phyloP scores from a whole-genome alignment of 495 filamentous ascomycete species.

The Hyaloscypha hepaticicola region DNA sequence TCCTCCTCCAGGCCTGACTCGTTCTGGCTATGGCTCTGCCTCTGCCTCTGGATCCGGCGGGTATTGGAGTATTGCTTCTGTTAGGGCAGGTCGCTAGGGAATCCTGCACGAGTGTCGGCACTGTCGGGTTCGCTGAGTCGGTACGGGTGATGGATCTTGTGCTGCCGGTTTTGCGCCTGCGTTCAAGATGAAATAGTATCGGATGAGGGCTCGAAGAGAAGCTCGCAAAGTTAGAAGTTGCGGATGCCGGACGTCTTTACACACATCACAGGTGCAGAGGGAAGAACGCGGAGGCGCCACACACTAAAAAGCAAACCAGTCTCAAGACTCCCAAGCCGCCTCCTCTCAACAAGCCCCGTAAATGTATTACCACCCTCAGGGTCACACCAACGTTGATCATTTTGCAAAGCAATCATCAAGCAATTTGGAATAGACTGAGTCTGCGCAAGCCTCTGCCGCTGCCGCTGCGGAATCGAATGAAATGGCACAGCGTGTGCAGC shows the following conservation, averaged over 20 bases:
- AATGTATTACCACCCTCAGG: background rate
- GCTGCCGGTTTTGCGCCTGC: background rate
- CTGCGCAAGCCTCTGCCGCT: background rate
- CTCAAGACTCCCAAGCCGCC: background rate
- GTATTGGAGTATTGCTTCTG: background rate
- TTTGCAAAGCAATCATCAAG: background rate
- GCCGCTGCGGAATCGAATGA: background rate
- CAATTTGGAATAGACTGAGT: background rate
- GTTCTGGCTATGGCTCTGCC: background rate
- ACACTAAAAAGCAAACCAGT: slow-evolving; percentile 1
- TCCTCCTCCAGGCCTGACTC: background rate
- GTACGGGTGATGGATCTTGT: background rate
- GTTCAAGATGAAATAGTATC: slow-evolving; percentile 4
- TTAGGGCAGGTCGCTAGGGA: background rate
- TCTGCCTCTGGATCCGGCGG: background rate
- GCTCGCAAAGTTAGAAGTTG: background rate
- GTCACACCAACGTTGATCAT: background rate
- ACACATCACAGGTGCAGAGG: background rate
- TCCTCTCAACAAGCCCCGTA: background rate
- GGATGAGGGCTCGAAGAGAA: slow-evolving; percentile 2
- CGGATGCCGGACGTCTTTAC: background rate
- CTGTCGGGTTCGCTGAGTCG: background rate
- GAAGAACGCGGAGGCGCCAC: background rate
- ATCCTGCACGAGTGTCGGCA: background rate
- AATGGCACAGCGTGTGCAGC: background rate